phyloP scores from a whole-genome alignment of 345 rosid species.

The Schrenkiella parvula region DNA sequence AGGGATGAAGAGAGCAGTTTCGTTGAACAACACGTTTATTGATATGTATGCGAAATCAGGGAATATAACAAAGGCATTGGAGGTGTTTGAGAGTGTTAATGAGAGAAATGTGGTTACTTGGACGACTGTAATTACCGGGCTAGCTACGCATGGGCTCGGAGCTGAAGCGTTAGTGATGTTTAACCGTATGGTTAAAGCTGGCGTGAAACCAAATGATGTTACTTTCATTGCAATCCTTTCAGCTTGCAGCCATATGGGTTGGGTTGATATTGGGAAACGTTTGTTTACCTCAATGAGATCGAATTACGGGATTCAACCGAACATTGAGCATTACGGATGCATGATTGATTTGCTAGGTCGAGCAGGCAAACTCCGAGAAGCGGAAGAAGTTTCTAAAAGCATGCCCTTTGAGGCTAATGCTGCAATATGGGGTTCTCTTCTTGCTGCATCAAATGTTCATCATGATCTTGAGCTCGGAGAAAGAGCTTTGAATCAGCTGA shows the following conservation, averaged over 20 bases:
- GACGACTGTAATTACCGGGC: constrained; percentile 67
- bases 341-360: constrained; percentile 64
- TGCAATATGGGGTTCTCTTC: constrained; percentile 81
- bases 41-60: constrained; percentile 81
- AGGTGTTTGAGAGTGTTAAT: constrained; percentile 43
- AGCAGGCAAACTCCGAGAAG: constrained; percentile 59
- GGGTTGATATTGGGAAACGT: constrained; percentile 46
- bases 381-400: constrained; percentile 36
- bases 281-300: constrained; percentile 46
- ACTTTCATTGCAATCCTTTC: constrained; percentile 74
- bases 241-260: constrained; percentile 71
- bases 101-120: constrained; percentile 55
- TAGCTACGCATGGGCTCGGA: constrained; percentile 66
- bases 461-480: constrained; percentile 56
- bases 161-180: constrained; percentile 62
- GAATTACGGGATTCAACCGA: constrained; percentile 42
- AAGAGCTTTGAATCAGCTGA: constrained; percentile 48
- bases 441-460: constrained; percentile 60
- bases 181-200: constrained; percentile 50
- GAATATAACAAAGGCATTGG: constrained; percentile 47
- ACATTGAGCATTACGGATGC: constrained; percentile 74
- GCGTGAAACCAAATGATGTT: constrained; percentile 52
- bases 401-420: constrained; percentile 75
- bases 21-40: constrained; percentile 57
- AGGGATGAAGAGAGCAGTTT: constrained; percentile 37